Base-by-base conservation (phyloP, 306 rosid genomes). In the Castanopsis chinensis region DNA sequence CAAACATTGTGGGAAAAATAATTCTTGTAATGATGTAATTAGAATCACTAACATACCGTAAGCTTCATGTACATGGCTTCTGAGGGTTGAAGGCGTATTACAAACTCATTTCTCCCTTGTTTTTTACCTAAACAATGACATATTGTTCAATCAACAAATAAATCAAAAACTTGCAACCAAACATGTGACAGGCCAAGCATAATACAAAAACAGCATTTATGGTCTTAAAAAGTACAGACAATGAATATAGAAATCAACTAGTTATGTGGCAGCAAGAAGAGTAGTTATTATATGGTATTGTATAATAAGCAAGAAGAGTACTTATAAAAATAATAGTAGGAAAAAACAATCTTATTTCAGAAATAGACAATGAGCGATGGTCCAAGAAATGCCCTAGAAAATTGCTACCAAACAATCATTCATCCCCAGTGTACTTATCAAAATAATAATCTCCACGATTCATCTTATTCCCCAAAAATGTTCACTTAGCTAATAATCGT, bases 41-140 rank as follows among this genome's bases (percentile, higher is more conserved):
- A 69, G 79, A 73, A 85, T 69, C 69, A 78, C 56, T 74, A 57
- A 43, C 83, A 9, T 85, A 93, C 97, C 80, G 91, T 89, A 49
- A 93, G 90, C 88, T 93, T 93, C 97, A 93, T 93, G 88, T 93
- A 93, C 78, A 93, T 93, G 78, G 97, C 94, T 84, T 91, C 97
- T 64, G 83, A 83, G 78, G 97, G 97, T 71, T 93, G 97, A 73
- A 93, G 82, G 71, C 96, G 92, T 70, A 93, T 93, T 28, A 93
- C 97, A 77, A 91, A 89, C 90, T 93, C 97, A 78, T 93, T 93
- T 80, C 97, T 93, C 63, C 98, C 99, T 80, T 93, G 99, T 74
- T 83, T 93, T 74, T 91, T 80, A 79, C 99, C 99, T 93, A 64
- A 82, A 85, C 43, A 83, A 61, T n/a, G 49, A 83, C 61, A 83